Evolutionary conservation across 2,329 filamentous ascomycete species (phyloP).

Genomic region (Volutella citrinella): DNA sequence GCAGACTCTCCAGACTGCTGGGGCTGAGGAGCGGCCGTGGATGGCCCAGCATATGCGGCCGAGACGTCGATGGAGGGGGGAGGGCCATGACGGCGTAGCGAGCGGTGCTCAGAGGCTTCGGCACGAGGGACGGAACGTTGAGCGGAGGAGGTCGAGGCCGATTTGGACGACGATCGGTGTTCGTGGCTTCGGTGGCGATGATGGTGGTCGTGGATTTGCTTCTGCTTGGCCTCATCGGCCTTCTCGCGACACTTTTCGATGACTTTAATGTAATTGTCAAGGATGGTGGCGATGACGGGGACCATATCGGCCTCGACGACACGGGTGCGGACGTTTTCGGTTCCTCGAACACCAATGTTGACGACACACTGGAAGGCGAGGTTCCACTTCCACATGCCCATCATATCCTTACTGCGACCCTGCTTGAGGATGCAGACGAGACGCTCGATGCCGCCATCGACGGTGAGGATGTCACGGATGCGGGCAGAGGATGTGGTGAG

Average conservation of each 20-base stretch:
- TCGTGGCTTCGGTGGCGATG: conserved; percentile 49
- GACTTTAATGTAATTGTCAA: conserved; percentile 97
- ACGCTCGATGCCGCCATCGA: conserved; percentile 96
- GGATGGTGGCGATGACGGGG: conserved; percentile 94
- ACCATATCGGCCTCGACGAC: conserved; percentile 99
- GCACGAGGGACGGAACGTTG: conserved; percentile 49
- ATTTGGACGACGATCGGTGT: conserved; percentile 45
- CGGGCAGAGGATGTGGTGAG: conserved; percentile 96
- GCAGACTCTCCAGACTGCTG: conserved; percentile 23
- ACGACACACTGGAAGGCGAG: conserved; percentile 98
- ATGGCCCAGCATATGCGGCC: conserved; percentile 38
- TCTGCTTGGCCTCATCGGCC: conserved; percentile 77
- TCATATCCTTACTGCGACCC: conserved; percentile 94
- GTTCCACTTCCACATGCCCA: conserved; percentile 99
- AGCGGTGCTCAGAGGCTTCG: conserved; percentile 57
- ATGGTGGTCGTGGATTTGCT: conserved; percentile 55
- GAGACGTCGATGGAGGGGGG: conserved; percentile 66
- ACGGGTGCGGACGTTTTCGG: conserved; percentile 87
- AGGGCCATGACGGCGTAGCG: conserved; percentile 73
- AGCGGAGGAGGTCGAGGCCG: conserved; percentile 39
- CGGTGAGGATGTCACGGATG: conserved; percentile 94
- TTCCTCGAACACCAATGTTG: conserved; percentile 95
- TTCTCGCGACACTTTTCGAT: conserved; percentile 88
- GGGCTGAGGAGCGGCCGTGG: conserved; percentile 25
- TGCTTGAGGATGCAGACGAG: conserved; percentile 98